Percentiles rank a stretch among this genome's conserved stretches.
phyloP scores from a whole-genome alignment of 192 early-diverging fungal species.

The Martensiomyces pterosporus region DNA sequence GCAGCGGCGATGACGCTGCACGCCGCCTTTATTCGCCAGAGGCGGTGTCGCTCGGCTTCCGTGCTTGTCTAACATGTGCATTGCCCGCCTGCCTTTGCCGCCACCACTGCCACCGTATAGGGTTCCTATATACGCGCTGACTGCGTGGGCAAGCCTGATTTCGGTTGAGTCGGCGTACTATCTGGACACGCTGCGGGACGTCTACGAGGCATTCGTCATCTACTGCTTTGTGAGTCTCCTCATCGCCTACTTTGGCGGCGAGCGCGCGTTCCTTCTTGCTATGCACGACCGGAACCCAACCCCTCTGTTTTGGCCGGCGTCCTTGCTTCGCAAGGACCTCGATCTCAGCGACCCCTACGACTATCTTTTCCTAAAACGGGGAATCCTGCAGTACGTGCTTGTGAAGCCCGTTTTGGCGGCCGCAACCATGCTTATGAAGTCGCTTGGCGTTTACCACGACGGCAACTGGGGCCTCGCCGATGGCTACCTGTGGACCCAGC shows the following conservation, averaged over 20 bases:
- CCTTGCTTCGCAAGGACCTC: constrained; percentile 65
- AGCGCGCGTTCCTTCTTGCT: constrained; percentile 74
- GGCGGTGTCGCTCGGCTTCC: too few relatives aligned
- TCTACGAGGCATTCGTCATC: constrained; percentile 95
- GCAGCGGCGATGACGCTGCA: too few relatives aligned
- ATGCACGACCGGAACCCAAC: constrained; percentile 74
- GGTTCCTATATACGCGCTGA: constrained; percentile 86
- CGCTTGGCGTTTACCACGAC: constrained; percentile 70
- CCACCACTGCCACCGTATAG: too few relatives aligned
- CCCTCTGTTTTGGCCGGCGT: constrained; percentile 78
- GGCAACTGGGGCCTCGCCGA: constrained; percentile 65
- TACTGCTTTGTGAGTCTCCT: constrained; percentile 90
- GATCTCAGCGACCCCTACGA: constrained; percentile 83
- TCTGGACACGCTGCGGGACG: constrained; percentile 85
- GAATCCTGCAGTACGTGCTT: constrained; percentile 92
- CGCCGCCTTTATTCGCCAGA: too few relatives aligned
- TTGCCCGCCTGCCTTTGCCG: too few relatives aligned
- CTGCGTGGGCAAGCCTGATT: constrained; percentile 71
- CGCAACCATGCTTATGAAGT: constrained; percentile 76
- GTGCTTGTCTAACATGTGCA: too few relatives aligned
- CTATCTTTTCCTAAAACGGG: constrained; percentile 81
- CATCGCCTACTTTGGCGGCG: constrained; percentile 85
- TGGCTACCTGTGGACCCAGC: constrained; percentile 76
- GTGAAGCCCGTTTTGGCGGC: constrained; percentile 79
- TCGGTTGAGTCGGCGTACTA: constrained; percentile 75